Evolutionary conservation across 257 asterid genomes (phyloP).

Genomic region (Przewalskia tangutica): DNA sequence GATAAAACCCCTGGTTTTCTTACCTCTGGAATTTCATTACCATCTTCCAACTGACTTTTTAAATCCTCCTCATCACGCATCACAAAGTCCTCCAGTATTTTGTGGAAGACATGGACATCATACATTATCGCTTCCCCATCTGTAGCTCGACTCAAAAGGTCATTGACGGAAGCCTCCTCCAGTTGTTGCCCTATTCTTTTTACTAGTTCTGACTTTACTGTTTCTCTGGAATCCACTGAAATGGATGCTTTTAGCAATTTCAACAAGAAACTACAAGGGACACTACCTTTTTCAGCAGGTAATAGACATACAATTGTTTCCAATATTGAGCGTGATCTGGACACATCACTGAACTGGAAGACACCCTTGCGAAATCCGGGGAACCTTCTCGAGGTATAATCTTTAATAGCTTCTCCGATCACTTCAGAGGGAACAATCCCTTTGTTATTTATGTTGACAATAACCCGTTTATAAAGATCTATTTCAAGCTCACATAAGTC

Average conservation of each 20-base stretch:
- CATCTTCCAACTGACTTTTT: constrained; percentile 31
- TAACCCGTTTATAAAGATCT: constrained; percentile 60
- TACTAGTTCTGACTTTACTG: constrained; percentile 41
- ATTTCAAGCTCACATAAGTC: constrained; percentile 76
- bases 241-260: constrained; percentile 69
- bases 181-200: constrained; percentile 74
- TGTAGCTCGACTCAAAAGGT: constrained; percentile 47
- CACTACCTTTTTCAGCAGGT: constrained; percentile 64
- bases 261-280: constrained; percentile 71
- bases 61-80: constrained; percentile 35
- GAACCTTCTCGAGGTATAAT: constrained; percentile 54
- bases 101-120: constrained; percentile 46
- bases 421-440: constrained; percentile 49
- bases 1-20: constrained; percentile 61
- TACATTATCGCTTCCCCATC: constrained; percentile 47
- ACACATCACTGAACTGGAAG: constrained; percentile 33
- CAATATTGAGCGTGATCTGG: constrained; percentile 43
- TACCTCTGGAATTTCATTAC: constrained; percentile 48
- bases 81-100: constrained; percentile 57
- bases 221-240: constrained; percentile 51
- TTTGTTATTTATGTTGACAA: constrained; percentile 39
- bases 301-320: constrained; percentile 65
- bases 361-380: constrained; percentile 61
- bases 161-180: constrained; percentile 79
- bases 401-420: constrained; percentile 81